These are phyloP conservation scores for Macrolepiota dolichaula DNA, from an alignment of 768 basidiomycete species.

Conservation along the genomic window DNA sequence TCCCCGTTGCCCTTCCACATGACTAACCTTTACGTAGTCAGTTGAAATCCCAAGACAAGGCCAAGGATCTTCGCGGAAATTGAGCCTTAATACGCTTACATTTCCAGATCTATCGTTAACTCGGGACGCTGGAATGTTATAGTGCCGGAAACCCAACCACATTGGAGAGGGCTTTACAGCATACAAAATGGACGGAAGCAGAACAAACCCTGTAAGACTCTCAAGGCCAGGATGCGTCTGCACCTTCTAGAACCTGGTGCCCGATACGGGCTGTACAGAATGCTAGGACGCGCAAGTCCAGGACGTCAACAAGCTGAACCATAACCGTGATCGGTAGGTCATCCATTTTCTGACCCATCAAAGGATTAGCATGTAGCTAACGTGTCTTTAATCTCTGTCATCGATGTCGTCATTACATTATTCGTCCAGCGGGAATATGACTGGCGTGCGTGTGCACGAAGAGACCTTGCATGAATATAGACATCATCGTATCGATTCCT, in stretches of 20 bases:
- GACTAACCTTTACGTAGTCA: background rate
- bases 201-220: background rate
- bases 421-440: background rate
- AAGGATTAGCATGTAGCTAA: background rate
- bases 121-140: background rate
- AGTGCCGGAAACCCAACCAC: background rate
- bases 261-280: background rate
- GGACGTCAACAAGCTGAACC: background rate
- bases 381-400: background rate
- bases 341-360: background rate
- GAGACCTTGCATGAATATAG: background rate
- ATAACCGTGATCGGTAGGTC: background rate
- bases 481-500: background rate
- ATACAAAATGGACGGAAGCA: background rate
- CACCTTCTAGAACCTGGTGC: background rate
- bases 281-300: background rate
- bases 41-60: background rate
- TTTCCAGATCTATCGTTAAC: background rate
- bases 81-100: constrained; percentile 6
- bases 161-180: background rate
- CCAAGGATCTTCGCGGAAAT: constrained; percentile 7
- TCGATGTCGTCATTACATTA: background rate
- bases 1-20: background rate
- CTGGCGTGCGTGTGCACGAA: background rate
- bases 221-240: background rate